Conservation (phyloP, 2,329 filamentous ascomycete species). For the Niveomyces coronatus region DNA sequence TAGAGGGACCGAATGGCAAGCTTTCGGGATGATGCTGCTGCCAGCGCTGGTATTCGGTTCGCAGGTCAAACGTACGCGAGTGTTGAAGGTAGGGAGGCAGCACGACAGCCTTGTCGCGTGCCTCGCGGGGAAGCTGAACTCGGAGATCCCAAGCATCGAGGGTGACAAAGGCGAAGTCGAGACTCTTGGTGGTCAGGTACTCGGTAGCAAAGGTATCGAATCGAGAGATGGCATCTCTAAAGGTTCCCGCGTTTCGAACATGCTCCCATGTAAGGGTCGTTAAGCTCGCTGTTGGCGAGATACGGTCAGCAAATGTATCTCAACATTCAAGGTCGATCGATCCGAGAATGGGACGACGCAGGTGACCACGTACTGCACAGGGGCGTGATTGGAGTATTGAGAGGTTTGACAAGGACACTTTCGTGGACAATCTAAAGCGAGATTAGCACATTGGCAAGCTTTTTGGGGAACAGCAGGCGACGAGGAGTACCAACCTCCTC, state of each 20-base stretch:
- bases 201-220: conserved; percentile 92
- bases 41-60: conserved; percentile 97
- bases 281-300: conserved; percentile 63
- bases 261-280: conserved; percentile 99
- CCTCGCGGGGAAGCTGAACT: conserved; percentile 93
- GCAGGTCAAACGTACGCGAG: conserved; percentile 91
- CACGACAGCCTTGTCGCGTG: conserved; percentile 95
- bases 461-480: neutral
- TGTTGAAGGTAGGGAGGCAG: conserved; percentile 95
- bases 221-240: conserved; percentile 90
- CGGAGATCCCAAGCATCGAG: conserved; percentile 97
- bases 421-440: conserved; percentile 72
- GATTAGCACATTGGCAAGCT: neutral
- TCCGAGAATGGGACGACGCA: conserved; percentile 2
- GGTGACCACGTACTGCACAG: conserved; percentile 83
- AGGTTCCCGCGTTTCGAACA: conserved; percentile 92
- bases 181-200: conserved; percentile 79
- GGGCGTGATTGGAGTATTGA: conserved; percentile 97
- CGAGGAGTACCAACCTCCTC: conserved; percentile 59
- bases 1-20: conserved; percentile 89
- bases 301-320: conserved; percentile 6
- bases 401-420: conserved; percentile 92
- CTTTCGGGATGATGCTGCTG: conserved; percentile 98
- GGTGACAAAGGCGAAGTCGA: conserved; percentile 97
- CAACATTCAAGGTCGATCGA: neutral